phyloP scores from a whole-genome alignment of 2,329 filamentous ascomycete species.

The Talaromyces sp. region DNA sequence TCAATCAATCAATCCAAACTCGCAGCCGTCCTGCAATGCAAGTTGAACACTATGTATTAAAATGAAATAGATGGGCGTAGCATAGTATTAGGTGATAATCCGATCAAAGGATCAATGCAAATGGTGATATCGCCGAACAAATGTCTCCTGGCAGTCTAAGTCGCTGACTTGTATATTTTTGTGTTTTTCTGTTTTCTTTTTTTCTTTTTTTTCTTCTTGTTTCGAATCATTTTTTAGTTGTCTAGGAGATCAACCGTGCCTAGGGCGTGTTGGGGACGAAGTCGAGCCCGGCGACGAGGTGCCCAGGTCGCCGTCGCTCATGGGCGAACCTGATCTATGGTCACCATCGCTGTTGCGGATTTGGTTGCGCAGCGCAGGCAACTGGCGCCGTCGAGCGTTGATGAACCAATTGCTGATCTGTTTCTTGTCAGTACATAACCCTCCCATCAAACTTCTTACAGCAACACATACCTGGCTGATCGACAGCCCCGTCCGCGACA shows the following conservation, averaged over 20 bases:
- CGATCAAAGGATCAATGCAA: not conserved
- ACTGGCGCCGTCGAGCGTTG: conserved; percentile 45
- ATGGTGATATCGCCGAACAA: not conserved
- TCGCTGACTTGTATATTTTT: not conserved
- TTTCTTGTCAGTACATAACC: not conserved
- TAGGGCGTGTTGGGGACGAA: conserved; percentile 22
- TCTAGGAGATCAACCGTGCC: not conserved
- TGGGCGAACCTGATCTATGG: conserved; percentile 25
- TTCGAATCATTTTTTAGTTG: not conserved
- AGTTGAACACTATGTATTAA: not conserved
- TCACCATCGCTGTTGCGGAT: conserved; percentile 31
- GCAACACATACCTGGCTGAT: conserved; percentile 56
- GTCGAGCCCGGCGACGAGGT: conserved; percentile 15
- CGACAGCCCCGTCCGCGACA: conserved; percentile 69
- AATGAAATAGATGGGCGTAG: not conserved
- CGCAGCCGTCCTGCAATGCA: conserved; percentile 1
- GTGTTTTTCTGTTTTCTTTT: not conserved
- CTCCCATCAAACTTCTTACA: not conserved
- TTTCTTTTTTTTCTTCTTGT: not conserved
- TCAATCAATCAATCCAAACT: not conserved
- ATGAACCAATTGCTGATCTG: conserved; percentile 54
- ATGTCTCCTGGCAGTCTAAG: not conserved
- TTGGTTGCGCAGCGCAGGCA: conserved; percentile 44
- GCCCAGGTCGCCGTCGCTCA: conserved; percentile 8
- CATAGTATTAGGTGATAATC: not conserved